Conservation (phyloP, 495 filamentous ascomycete genomes). For the Penicillium herquei region DNA sequence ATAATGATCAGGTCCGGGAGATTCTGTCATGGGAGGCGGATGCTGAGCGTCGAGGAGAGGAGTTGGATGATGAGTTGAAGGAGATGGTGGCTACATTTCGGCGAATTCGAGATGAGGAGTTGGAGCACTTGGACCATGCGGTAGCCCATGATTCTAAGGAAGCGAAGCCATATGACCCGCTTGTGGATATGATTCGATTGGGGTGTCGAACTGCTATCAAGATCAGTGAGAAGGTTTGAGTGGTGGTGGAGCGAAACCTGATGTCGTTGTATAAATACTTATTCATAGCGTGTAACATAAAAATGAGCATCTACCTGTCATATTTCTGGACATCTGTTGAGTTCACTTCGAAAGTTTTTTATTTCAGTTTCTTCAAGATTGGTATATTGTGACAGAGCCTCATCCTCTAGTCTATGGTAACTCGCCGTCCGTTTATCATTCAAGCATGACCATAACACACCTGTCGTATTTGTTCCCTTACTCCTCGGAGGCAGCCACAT, state of each 20-base stretch:
- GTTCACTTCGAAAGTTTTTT: no score
- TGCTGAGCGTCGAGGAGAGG: conserved; percentile 63
- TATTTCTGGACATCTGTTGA: no score
- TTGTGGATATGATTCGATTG: conserved; percentile 83
- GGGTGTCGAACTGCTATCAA: conserved; percentile 92
- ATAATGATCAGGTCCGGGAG: conserved; percentile 84
- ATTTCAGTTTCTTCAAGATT: no score
- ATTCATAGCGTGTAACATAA: background rate
- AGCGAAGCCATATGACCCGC: conserved; percentile 80
- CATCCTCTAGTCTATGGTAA: no score
- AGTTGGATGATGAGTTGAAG: conserved; percentile 73
- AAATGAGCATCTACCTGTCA: no score
- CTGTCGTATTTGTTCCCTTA: no score
- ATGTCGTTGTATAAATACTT: background rate
- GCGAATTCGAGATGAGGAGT: conserved; percentile 88
- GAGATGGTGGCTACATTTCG: conserved; percentile 72
- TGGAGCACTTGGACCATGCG: conserved; percentile 95
- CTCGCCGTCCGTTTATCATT: no score
- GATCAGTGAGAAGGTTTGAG: conserved; percentile 72
- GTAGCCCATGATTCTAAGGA: conserved; percentile 88
- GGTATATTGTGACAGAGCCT: no score
- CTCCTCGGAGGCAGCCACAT: conserved; percentile 29
- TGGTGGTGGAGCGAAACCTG: background rate
- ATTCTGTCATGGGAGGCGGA: conserved; percentile 77
- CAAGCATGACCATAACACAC: no score